phyloP scores from a whole-genome alignment of 1,139 yeast genomes.

The Debaryomyces sp. region DNA sequence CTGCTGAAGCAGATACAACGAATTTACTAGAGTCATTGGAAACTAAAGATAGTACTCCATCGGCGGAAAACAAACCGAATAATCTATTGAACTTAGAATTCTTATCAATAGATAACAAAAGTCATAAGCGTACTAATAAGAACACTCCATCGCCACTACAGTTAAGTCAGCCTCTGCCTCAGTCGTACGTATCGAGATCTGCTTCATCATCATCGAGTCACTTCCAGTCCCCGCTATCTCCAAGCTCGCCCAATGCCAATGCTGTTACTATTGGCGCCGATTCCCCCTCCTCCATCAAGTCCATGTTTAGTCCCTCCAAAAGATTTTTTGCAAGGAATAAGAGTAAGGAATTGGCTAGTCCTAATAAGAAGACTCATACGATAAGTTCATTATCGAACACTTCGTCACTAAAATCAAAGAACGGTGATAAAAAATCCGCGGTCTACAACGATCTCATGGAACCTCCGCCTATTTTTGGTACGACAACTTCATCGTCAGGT shows the following conservation, averaged over 20 bases:
- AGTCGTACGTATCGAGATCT: background rate
- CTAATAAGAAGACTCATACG: constrained; percentile 26
- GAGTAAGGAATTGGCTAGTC: constrained; percentile 11
- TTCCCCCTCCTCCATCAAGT: constrained; percentile 35
- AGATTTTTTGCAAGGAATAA: constrained; percentile 29
- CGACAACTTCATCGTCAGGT: constrained; percentile 5
- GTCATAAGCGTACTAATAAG: background rate
- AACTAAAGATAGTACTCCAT: background rate
- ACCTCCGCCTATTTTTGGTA: constrained; percentile 41
- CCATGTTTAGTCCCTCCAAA: constrained; percentile 38
- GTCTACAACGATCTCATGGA: constrained; percentile 31
- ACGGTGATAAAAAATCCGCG: background rate
- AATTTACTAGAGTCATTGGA: constrained; percentile 13
- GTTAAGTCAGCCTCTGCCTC: constrained; percentile 17
- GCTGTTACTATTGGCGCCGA: constrained; percentile 37
- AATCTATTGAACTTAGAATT: background rate
- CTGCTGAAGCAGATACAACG: constrained; percentile 15
- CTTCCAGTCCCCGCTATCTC: constrained; percentile 3
- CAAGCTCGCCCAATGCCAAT: constrained; percentile 21
- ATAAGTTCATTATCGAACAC: constrained; percentile 34
- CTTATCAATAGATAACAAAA: background rate
- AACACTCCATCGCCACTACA: background rate
- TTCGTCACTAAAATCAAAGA: background rate
- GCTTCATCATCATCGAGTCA: constrained; percentile 11
- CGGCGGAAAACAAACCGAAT: background rate